Base-by-base conservation (phyloP, 441 rosid species). In the Macaranga tanarius region DNA sequence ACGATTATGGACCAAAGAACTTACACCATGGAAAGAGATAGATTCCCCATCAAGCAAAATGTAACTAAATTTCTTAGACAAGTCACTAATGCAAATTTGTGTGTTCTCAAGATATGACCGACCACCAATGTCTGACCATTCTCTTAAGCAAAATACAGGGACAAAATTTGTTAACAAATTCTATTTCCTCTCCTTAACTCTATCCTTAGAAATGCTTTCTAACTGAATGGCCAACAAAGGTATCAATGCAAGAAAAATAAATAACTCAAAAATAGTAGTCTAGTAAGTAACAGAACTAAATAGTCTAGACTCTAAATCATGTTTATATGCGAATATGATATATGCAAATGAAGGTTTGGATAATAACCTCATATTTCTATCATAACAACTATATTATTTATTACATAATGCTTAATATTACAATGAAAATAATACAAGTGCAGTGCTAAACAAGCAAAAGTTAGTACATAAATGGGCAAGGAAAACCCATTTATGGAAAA, bases 1-100 rank as follows among this genome's bases (percentile, higher is more conserved):
- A n/a, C 47, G 26, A 56, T 7, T 47, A 54, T 38, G 62, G 50
- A 57, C 26, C 20, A 45, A 42, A 62, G 60, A 76, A 84, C 89
- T 80, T 81, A 90, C 92, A 38, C 92, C 91, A 72, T 82, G 88
- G 77, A 90, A 87, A 69, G 92, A 86, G 70, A 87, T 70, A 23
- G 81, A 69, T 58, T 84, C 83, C 50, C 80, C 81, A 48, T 60
- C 64, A 38, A 68, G 77, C 52, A 80, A 74, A 75, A 71, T 59
- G 56, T 34, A 70, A 51, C 88, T 90, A 73, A 82, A 90, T 25
- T 69, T 85, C 77, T 82, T 79, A 63, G 88, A 84, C 78, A 90
- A 70, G 75, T 88, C 80, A 9, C 74, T 74, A 20, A 90, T 88
- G 83, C 95, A 86, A 75, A 86, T 64, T 71, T 84, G 78, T 13